These are phyloP conservation scores for Fusarium nanum DNA, from an alignment of 2,329 filamentous ascomycete genomes.

Conservation along the genomic window DNA sequence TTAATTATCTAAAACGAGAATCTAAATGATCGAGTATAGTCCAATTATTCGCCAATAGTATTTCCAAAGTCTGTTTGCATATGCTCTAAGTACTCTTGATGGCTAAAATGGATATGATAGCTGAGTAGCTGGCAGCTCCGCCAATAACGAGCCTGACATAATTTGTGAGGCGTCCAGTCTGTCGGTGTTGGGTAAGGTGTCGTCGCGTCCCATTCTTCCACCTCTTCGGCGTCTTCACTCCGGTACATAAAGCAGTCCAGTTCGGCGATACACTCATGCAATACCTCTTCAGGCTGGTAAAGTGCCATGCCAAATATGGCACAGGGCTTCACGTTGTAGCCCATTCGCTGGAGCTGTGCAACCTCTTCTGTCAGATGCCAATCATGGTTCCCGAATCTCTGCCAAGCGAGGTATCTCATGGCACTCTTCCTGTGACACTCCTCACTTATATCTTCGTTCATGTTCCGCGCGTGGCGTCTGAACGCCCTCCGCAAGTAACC, in stretches of 20 bases:
- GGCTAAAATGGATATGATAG: not conserved
- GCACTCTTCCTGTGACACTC: not conserved
- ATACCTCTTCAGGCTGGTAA: not conserved
- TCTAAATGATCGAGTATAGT: not conserved
- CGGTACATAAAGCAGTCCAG: not conserved
- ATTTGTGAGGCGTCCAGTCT: not conserved
- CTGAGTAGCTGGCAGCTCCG: not conserved
- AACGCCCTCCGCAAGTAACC: conserved; percentile 2
- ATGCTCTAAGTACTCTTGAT: not conserved
- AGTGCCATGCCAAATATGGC: conserved; percentile 9
- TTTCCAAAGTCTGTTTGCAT: not conserved
- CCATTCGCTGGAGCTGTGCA: not conserved
- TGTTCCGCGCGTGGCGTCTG: not conserved
- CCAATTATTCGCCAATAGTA: not conserved
- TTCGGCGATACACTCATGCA: not conserved
- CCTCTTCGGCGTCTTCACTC: not conserved
- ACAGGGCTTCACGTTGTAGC: not conserved
- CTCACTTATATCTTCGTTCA: not conserved
- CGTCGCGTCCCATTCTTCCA: not conserved
- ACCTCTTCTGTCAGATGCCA: not conserved
- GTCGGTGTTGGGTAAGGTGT: not conserved
- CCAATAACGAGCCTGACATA: not conserved
- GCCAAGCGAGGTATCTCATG: not conserved
- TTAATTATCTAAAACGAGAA: not conserved
- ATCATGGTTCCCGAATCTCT: not conserved